Conservation (phyloP, 2,329 filamentous ascomycete genomes). For the Plectosphaerella cucumerina region DNA sequence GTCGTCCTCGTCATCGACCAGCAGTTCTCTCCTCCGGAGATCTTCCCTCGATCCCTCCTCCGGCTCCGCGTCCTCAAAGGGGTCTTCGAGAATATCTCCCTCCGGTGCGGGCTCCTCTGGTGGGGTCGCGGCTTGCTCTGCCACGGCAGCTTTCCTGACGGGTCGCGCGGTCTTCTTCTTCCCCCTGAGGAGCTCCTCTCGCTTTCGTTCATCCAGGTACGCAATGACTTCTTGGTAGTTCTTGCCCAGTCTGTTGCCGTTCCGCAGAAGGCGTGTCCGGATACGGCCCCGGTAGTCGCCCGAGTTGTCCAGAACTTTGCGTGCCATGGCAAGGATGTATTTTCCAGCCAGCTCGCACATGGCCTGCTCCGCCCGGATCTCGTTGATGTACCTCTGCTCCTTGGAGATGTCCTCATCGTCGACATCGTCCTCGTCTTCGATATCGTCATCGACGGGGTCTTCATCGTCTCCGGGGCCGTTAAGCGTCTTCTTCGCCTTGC, state of each 20-base stretch:
- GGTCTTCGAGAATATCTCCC: conserved; percentile 35
- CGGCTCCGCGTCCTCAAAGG: conserved; percentile 41
- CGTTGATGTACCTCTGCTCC: conserved; percentile 57
- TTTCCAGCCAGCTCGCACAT: conserved; percentile 84
- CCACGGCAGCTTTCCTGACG: conserved; percentile 31
- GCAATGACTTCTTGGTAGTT: conserved; percentile 84
- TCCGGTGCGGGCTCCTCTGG: conserved; percentile 43
- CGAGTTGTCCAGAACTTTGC: conserved; percentile 65
- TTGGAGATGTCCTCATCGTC: conserved; percentile 49
- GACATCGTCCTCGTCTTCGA: conserved; percentile 50
- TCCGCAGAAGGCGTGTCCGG: conserved; percentile 68
- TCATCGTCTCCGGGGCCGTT: conserved; percentile 68
- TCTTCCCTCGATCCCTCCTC: conserved; percentile 59
- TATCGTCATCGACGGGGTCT: conserved; percentile 63
- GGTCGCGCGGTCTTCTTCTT: conserved; percentile 35
- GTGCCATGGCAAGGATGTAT: conserved; percentile 75
- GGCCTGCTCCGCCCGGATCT: conserved; percentile 75
- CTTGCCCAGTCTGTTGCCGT: conserved; percentile 72
- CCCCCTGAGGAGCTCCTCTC: conserved; percentile 35
- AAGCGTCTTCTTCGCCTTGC: conserved; percentile 57
- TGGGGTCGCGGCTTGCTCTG: conserved; percentile 28
- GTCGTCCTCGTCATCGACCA: conserved; percentile 49
- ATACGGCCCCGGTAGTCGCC: conserved; percentile 60
- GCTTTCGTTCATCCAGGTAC: conserved; percentile 69
- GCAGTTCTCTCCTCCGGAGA: conserved; percentile 47